Evolutionary conservation across 768 basidiomycete species (phyloP).

Genomic region (Naganishia randhawae): DNA sequence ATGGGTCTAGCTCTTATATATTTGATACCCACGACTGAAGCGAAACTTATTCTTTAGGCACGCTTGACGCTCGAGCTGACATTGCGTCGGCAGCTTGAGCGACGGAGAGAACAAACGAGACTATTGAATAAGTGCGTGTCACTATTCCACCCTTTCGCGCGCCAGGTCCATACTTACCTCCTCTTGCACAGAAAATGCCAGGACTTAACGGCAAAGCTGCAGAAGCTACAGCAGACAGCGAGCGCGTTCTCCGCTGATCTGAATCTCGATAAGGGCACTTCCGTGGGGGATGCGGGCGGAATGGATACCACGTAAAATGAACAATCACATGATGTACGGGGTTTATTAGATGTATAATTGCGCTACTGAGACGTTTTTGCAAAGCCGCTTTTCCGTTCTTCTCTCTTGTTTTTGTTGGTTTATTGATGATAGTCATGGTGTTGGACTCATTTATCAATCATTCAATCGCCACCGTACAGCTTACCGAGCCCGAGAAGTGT

Average conservation of each 20-base stretch:
- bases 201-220: not conserved
- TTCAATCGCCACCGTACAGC: too few species aligned
- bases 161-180: not conserved
- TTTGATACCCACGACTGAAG: not conserved
- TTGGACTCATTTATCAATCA: too few species aligned
- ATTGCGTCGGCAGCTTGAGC: slow-evolving; percentile 21
- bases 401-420: too few species aligned
- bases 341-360: not conserved
- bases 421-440: too few species aligned
- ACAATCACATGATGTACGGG: not conserved
- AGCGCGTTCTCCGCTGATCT: too few species aligned
- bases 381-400: not conserved
- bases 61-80: slow-evolving; percentile 22
- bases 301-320: slow-evolving; percentile 5
- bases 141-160: too few species aligned
- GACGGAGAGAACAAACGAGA: slow-evolving; percentile 20
- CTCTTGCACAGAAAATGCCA: slow-evolving; percentile 7
- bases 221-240: not conserved
- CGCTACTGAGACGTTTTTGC: not conserved
- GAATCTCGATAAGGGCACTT: too few species aligned
- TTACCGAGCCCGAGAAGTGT: too few species aligned
- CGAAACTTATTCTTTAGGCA: not conserved
- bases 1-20: too few species aligned
- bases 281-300: not conserved
- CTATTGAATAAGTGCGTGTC: slow-evolving; percentile 20